Conservation (phyloP, 768 basidiomycete genomes). For the Podaxis sp. region DNA sequence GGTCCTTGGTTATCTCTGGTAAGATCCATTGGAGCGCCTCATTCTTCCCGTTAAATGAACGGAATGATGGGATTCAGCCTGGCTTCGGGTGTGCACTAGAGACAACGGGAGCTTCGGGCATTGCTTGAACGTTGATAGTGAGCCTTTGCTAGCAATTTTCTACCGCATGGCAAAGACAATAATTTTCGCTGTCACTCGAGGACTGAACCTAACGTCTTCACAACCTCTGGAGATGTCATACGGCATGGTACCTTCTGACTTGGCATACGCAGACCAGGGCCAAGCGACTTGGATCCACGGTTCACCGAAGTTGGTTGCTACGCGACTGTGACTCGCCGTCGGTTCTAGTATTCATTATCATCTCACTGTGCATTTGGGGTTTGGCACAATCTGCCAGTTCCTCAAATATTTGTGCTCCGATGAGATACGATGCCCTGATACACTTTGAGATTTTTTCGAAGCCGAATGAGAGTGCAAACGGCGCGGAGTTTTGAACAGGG, state of each 20-base stretch:
- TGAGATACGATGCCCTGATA: neutral
- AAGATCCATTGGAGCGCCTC: neutral
- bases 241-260: neutral
- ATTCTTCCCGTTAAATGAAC: neutral
- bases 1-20: neutral
- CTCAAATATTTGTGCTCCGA: neutral
- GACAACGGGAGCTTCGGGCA: neutral
- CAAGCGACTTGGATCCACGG: neutral
- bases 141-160: neutral
- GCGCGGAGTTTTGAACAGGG: neutral
- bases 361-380: neutral
- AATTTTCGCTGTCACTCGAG: slow-evolving; percentile 15
- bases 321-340: neutral
- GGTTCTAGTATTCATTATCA: neutral
- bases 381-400: slow-evolving; percentile 12
- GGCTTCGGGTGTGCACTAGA: neutral
- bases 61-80: neutral
- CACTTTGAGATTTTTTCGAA: neutral
- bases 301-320: slow-evolving; percentile 8
- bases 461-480: neutral
- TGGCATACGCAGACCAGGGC: neutral
- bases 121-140: neutral
- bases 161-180: neutral
- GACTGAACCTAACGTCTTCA: neutral
- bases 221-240: neutral